Evolutionary conservation across 139 green algal genomes (phyloP).

Genomic region (Mesostigma viride): DNA sequence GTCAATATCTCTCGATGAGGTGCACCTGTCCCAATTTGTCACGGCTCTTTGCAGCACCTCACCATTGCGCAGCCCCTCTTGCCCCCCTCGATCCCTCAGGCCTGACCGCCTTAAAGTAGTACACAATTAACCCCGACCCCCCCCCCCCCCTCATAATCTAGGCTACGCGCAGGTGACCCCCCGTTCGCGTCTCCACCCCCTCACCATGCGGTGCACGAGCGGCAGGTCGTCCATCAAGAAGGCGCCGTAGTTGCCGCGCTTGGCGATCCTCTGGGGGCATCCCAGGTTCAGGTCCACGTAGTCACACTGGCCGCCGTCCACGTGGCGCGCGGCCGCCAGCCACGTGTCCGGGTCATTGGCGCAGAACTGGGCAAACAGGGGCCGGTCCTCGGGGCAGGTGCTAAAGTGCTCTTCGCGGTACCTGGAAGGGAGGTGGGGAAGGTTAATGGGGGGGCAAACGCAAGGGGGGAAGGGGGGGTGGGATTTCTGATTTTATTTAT

Average conservation of each 20-base stretch:
- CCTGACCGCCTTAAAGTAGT: too few species aligned
- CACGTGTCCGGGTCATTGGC: constrained; percentile 81
- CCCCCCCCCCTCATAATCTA: too few species aligned
- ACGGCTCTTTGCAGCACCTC: too few species aligned
- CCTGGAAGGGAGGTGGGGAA: constrained; percentile 14
- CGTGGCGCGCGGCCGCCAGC: constrained; percentile 58
- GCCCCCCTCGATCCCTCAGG: too few species aligned
- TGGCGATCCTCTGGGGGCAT: constrained; percentile 55
- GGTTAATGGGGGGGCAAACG: background rate
- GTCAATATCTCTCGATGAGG: too few species aligned
- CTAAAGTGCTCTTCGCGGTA: constrained; percentile 83
- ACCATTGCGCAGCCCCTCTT: too few species aligned
- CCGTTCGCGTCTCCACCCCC: too few species aligned
- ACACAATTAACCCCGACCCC: too few species aligned
- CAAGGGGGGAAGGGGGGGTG: too few species aligned
- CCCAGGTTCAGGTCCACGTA: constrained; percentile 94
- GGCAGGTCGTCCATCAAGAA: constrained; percentile 50
- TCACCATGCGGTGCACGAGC: constrained; percentile 27
- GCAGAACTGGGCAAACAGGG: constrained; percentile 94
- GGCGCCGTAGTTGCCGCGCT: constrained; percentile 39
- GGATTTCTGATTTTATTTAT: too few species aligned
- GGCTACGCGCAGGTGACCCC: too few species aligned
- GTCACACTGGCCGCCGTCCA: constrained; percentile 45
- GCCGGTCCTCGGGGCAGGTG: constrained; percentile 60
- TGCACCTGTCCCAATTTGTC: too few species aligned